Evolutionary conservation across 352 stramenopile genomes (phyloP).

Genomic region (Globisporangium abappressorium): DNA sequence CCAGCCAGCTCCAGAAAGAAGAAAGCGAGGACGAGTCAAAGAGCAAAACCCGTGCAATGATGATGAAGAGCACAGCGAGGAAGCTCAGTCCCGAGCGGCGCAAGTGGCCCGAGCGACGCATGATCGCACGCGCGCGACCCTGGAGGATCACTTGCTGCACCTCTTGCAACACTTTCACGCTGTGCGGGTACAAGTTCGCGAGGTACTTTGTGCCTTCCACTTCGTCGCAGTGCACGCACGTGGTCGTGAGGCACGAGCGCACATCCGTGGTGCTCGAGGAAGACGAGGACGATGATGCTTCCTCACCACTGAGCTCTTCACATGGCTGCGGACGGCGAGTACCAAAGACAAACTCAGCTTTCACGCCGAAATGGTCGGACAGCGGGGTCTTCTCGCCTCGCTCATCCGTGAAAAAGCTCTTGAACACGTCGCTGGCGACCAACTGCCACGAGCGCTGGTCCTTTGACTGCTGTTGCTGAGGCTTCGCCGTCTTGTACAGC

Average conservation of each 20-base stretch:
- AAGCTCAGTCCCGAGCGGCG: conserved; percentile 28
- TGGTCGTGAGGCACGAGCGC: conserved; percentile 34
- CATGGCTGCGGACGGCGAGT: conserved; percentile 28
- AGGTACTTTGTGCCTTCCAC: conserved; percentile 25
- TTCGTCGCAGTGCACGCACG: conserved; percentile 44
- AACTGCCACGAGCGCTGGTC: conserved; percentile 39
- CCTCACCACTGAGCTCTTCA: conserved; percentile 32
- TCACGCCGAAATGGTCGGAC: conserved; percentile 81
- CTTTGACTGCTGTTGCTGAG: neutral
- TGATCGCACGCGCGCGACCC: conserved; percentile 40
- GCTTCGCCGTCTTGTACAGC: conserved; percentile 55
- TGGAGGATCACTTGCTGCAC: conserved; percentile 38
- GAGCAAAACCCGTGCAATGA: conserved; percentile 28
- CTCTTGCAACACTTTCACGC: conserved; percentile 39
- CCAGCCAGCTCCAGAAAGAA: conserved; percentile 24
- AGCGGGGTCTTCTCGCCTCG: conserved; percentile 59
- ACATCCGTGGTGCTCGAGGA: conserved; percentile 13
- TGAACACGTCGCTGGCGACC: conserved; percentile 64
- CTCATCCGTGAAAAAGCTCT: conserved; percentile 68
- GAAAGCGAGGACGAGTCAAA: conserved; percentile 21
- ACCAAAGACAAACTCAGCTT: conserved; percentile 60
- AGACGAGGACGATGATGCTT: conserved; percentile 15
- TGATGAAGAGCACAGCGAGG: conserved; percentile 7
- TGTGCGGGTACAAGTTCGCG: conserved; percentile 19
- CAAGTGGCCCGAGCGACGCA: conserved; percentile 36